A percentile compares a stretch with the other conserved stretches of the same genome.
Conservation (phyloP, 2,329 filamentous ascomycete genomes). For the Beauveria pseudobassiana region DNA sequence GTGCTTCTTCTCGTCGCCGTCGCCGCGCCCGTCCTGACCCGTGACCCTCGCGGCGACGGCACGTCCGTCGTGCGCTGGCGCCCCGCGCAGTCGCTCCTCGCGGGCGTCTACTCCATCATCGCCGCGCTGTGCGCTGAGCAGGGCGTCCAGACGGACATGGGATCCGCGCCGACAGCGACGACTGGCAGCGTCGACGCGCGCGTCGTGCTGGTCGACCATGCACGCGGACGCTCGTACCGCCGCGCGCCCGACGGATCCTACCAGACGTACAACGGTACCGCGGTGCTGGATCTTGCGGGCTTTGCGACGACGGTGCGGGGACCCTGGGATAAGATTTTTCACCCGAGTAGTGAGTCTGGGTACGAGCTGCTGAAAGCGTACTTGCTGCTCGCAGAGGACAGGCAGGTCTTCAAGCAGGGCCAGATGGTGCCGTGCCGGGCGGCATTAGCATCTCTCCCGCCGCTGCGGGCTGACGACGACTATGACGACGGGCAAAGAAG, state of each 20-base stretch:
- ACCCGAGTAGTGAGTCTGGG: conserved; percentile 57
- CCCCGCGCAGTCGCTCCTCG: conserved; percentile 65
- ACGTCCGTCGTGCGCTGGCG: conserved; percentile 51
- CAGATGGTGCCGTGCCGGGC: conserved; percentile 45
- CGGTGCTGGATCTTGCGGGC: conserved; percentile 41
- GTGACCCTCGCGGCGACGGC: conserved; percentile 22
- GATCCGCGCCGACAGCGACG: conserved; percentile 23
- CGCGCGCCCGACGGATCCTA: conserved; percentile 25
- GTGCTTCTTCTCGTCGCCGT: conserved; percentile 48
- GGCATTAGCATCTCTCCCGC: conserved; percentile 37
- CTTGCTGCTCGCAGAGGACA: conserved; percentile 37
- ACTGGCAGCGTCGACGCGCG: conserved; percentile 69
- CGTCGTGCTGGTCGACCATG: conserved; percentile 64
- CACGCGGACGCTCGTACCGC: conserved; percentile 25
- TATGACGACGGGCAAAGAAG: background rate
- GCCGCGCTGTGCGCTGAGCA: conserved; percentile 62
- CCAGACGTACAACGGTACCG: conserved; percentile 37
- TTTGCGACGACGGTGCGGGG: conserved; percentile 45
- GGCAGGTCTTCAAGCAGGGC: conserved; percentile 38
- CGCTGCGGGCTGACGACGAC: no score
- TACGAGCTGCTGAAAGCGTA: conserved; percentile 48
- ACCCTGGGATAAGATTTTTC: conserved; percentile 59
- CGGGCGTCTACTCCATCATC: conserved; percentile 70
- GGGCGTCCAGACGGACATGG: conserved; percentile 50
- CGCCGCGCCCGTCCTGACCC: conserved; percentile 51